phyloP scores from a whole-genome alignment of 2,329 filamentous ascomycete species.

The Aspergillus sp. region DNA sequence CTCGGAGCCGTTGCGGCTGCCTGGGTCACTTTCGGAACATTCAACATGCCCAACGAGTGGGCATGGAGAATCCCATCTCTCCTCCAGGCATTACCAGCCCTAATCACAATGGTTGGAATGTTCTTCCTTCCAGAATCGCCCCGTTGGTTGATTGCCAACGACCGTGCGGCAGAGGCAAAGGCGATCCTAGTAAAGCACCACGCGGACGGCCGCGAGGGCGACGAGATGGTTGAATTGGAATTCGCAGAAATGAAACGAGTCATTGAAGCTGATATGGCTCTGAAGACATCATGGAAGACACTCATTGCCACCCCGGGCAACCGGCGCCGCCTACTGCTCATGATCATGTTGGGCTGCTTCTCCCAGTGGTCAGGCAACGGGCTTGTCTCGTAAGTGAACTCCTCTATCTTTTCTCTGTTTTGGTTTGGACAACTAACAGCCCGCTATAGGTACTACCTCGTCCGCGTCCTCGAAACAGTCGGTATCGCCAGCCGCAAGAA shows the following conservation, averaged over 20 bases:
- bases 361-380: conserved; percentile 29
- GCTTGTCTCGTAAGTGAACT: conserved; percentile 35
- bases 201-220: conserved; percentile 9
- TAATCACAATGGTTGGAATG: neutral
- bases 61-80: conserved; percentile 4
- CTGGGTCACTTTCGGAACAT: conserved; percentile 18
- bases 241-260: conserved; percentile 24
- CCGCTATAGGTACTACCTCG: conserved; percentile 49
- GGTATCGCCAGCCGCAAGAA: conserved; percentile 50
- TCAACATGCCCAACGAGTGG: conserved; percentile 4
- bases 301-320: conserved; percentile 15
- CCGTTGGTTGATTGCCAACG: conserved; percentile 11
- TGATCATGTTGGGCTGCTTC: conserved; percentile 11
- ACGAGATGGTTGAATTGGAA: conserved; percentile 22
- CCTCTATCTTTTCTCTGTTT: too few species aligned
- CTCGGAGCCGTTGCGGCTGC: conserved; percentile 29
- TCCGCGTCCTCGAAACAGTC: conserved; percentile 52
- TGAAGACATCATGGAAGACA: conserved; percentile 12
- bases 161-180: neutral
- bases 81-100: neutral
- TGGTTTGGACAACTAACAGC: too few species aligned
- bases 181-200: conserved; percentile 1
- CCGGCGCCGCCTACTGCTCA: conserved; percentile 13
- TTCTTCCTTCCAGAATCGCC: conserved; percentile 5
- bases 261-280: conserved; percentile 20